phyloP scores from a whole-genome alignment of 257 asterid species.

The Ilex asprella region DNA sequence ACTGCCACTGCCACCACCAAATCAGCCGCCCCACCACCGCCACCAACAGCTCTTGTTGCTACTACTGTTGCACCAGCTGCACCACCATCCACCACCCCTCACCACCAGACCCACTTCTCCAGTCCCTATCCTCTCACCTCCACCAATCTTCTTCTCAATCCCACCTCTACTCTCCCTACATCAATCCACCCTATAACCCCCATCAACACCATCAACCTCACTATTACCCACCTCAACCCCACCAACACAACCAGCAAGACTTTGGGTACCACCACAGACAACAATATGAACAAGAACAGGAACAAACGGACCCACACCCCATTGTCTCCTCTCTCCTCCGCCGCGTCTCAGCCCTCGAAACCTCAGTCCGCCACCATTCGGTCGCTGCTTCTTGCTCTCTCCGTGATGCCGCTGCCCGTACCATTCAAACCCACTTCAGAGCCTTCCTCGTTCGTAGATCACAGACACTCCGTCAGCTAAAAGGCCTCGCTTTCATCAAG shows the following conservation, averaged over 20 bases:
- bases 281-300: not conserved
- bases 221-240: constrained; percentile 9
- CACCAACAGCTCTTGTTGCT: not conserved
- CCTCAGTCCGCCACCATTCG: constrained; percentile 45
- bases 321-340: constrained; percentile 54
- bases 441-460: constrained; percentile 77
- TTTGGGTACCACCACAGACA: constrained; percentile 2
- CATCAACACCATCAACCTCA: constrained; percentile 14
- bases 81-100: not conserved
- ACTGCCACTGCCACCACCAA: not conserved
- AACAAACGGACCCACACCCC: constrained; percentile 20
- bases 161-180: not conserved
- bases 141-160: too few relatives aligned
- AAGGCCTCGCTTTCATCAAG: constrained; percentile 62
- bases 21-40: not conserved
- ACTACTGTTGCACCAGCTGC: not conserved
- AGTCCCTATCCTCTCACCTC: not conserved
- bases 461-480: constrained; percentile 74
- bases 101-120: constrained; percentile 3
- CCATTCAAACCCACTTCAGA: constrained; percentile 75
- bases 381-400: constrained; percentile 38
- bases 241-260: not conserved
- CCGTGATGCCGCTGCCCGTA: constrained; percentile 72
- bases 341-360: constrained; percentile 69
- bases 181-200: not conserved